Evolutionary conservation across 306 rosid species (phyloP).

Genomic region (Oxytropis ochrocephala): DNA sequence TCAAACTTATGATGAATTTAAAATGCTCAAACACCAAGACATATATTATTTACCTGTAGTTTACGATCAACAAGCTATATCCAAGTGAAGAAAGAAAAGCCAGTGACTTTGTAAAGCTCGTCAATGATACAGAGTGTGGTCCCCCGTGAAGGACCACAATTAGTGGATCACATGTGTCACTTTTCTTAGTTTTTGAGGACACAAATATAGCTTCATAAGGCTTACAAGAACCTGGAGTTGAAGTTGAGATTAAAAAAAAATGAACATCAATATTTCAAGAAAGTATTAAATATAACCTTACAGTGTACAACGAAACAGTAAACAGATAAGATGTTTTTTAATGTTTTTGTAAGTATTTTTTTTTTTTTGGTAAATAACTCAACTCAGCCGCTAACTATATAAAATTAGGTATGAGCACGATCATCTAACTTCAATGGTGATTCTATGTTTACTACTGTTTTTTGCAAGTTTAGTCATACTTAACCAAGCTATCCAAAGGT

Average conservation of each 20-base stretch:
- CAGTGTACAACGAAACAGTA: background rate
- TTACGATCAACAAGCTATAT: slow-evolving; percentile 70
- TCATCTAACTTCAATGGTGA: background rate
- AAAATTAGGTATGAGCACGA: background rate
- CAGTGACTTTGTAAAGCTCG: slow-evolving; percentile 71
- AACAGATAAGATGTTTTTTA: background rate
- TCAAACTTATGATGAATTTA: background rate
- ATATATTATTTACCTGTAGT: slow-evolving; percentile 57
- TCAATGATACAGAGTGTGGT: slow-evolving; percentile 53
- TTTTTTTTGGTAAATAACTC: background rate
- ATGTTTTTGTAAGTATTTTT: background rate
- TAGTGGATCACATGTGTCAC: slow-evolving; percentile 53
- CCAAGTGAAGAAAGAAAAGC: slow-evolving; percentile 86
- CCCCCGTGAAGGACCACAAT: slow-evolving; percentile 89
- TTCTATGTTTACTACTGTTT: background rate
- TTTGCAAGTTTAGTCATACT: background rate
- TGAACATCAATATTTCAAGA: background rate
- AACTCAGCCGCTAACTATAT: background rate
- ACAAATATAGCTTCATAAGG: slow-evolving; percentile 85
- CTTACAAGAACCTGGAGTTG: slow-evolving; percentile 64
- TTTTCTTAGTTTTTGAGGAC: slow-evolving; percentile 52
- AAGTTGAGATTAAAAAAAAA: slow-evolving; percentile 3
- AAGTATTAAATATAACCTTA: background rate
- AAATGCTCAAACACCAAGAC: background rate
- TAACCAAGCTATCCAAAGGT: background rate